Conservation (phyloP, 148 eudicot species). For the Diospyros lotus region DNA sequence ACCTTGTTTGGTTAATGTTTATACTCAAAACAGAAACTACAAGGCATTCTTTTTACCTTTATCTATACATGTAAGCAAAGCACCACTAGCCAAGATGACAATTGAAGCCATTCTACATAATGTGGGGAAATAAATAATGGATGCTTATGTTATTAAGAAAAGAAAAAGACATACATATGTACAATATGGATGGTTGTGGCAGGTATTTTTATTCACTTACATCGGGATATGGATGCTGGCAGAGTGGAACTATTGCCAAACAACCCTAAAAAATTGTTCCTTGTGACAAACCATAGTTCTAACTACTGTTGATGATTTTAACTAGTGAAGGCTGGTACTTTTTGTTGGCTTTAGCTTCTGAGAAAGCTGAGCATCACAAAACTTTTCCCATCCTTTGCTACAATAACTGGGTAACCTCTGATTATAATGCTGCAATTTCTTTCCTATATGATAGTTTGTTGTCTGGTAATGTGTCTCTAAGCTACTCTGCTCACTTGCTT, state of each 20-base stretch:
- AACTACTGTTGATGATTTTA: no score
- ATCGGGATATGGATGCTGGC: no score
- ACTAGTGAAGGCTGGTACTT: neutral
- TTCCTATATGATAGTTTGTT: neutral
- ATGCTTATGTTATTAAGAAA: no score
- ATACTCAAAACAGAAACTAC: neutral
- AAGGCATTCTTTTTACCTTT: neutral
- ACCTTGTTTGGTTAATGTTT: neutral
- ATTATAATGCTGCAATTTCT: no score
- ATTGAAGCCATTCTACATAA: neutral
- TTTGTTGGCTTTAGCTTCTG: neutral
- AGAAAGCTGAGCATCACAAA: neutral
- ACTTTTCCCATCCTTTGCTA: neutral
- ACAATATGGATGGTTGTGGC: no score
- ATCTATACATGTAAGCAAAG: neutral
- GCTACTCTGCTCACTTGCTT: neutral
- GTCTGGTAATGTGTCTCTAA: neutral
- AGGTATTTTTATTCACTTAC: no score
- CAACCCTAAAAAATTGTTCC: no score
- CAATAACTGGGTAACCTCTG: neutral
- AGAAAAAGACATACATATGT: no score
- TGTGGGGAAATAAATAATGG: no score
- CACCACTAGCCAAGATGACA: neutral
- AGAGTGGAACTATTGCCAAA: no score
- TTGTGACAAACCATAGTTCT: no score